phyloP scores from a whole-genome alignment of 2,329 filamentous ascomycete genomes.

The Talaromyces atroroseus region DNA sequence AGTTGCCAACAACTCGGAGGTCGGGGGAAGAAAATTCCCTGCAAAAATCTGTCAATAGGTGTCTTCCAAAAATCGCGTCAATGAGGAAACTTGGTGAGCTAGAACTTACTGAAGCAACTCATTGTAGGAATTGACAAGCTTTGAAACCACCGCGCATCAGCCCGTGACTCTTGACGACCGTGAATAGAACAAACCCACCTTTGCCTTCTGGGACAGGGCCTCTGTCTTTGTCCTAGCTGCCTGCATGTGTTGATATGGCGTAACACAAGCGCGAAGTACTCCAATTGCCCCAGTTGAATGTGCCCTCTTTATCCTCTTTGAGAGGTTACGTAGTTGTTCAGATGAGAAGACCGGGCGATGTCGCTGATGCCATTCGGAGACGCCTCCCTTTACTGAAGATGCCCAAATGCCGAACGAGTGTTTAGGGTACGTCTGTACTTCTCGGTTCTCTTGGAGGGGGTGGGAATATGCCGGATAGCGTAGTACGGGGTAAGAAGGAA shows the following conservation, averaged over 20 bases:
- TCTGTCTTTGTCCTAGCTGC: conserved; percentile 41
- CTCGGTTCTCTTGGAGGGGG: neutral
- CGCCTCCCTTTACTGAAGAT: neutral
- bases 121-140: conserved; percentile 97
- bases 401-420: neutral
- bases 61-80: neutral
- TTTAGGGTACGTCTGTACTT: neutral
- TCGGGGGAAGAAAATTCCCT: conserved; percentile 94
- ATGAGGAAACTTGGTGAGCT: neutral
- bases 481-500: neutral
- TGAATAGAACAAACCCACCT: conserved; percentile 30
- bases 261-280: neutral
- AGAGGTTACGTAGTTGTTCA: neutral
- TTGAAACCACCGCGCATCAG: conserved; percentile 21
- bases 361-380: conserved; percentile 5
- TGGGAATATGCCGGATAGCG: neutral
- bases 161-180: conserved; percentile 10
- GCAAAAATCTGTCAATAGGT: conserved; percentile 18
- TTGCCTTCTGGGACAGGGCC: conserved; percentile 56
- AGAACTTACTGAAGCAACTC: conserved; percentile 79
- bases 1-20: conserved; percentile 88
- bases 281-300: neutral
- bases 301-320: neutral
- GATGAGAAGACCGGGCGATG: neutral
- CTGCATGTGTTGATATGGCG: conserved; percentile 38